A percentile compares a stretch with the other conserved stretches of the same genome.
phyloP scores from a whole-genome alignment of 345 rosid species.

The Durio zibethinus region DNA sequence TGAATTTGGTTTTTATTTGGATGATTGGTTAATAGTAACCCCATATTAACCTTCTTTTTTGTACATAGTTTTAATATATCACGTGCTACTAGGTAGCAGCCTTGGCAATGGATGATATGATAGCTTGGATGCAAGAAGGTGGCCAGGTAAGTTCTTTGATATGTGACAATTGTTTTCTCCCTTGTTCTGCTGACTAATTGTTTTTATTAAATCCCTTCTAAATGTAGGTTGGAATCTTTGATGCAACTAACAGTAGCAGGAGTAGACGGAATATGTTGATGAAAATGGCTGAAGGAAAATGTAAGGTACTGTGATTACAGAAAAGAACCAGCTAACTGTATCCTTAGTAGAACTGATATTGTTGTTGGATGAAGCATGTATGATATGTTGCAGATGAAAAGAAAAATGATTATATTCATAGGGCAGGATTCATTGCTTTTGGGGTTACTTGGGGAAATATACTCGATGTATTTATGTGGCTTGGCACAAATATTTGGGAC shows the following conservation, averaged over 20 bases:
- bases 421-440: background rate
- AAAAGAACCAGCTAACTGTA: background rate
- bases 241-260: slow-evolving; percentile 92
- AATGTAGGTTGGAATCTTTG: slow-evolving; percentile 94
- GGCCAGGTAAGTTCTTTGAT: slow-evolving; percentile 73
- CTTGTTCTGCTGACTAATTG: slow-evolving; percentile 17
- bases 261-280: slow-evolving; percentile 90
- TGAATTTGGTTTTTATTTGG: slow-evolving; percentile 10
- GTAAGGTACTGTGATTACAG: slow-evolving; percentile 64
- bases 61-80: slow-evolving; percentile 73
- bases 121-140: slow-evolving; percentile 99
- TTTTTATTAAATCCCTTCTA: slow-evolving; percentile 21
- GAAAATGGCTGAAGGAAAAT: slow-evolving; percentile 99
- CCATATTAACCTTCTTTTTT: slow-evolving; percentile 58
- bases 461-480: background rate
- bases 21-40: slow-evolving; percentile 32
- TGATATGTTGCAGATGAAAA: background rate
- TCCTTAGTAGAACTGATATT: slow-evolving; percentile 1
- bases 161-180: background rate
- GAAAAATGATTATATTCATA: background rate
- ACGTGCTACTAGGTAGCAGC: slow-evolving; percentile 98
- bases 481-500: background rate
- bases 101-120: slow-evolving; percentile 99
- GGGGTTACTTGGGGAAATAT: background rate
- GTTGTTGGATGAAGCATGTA: slow-evolving; percentile 11